Conservation (phyloP, 768 basidiomycete genomes). For the Trametes meyenii region DNA sequence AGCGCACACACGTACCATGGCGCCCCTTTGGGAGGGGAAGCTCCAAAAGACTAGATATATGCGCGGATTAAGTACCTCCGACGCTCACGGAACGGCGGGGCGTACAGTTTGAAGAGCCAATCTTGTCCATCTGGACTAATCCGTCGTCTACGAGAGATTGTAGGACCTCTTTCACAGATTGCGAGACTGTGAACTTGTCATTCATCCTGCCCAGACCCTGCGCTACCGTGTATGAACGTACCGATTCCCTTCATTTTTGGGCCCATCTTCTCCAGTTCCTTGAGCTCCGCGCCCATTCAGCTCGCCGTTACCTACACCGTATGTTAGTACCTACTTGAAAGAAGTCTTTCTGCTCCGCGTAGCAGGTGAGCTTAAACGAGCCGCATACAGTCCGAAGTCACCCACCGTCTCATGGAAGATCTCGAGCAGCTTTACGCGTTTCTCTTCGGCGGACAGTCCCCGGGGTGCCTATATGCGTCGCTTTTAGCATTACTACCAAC, state of each 20-base stretch:
- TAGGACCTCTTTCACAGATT: conserved; percentile 90
- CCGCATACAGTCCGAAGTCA: not conserved
- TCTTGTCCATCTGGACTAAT: conserved; percentile 87
- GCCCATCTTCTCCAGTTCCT: conserved; percentile 89
- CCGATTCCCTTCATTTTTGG: conserved; percentile 92
- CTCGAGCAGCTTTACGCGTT: conserved; percentile 84
- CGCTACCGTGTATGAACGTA: conserved; percentile 32
- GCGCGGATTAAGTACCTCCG: conserved; percentile 14
- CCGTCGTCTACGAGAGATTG: conserved; percentile 87
- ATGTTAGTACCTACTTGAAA: conserved; percentile 53
- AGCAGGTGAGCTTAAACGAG: not conserved
- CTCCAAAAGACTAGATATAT: conserved; percentile 84
- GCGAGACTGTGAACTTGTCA: conserved; percentile 59
- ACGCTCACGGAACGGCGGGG: conserved; percentile 21
- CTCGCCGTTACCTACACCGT: not conserved
- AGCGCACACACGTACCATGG: conserved; percentile 50
- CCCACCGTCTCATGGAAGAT: conserved; percentile 91
- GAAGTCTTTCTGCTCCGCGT: conserved; percentile 69
- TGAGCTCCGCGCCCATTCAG: conserved; percentile 51
- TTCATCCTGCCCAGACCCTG: no score
- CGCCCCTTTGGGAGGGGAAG: conserved; percentile 87
- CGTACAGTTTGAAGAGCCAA: conserved; percentile 92
- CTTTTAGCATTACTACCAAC: no score
- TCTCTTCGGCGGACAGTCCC: conserved; percentile 89
- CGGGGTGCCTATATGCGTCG: conserved; percentile 60